A percentile compares a stretch with the other conserved stretches of the same genome.
Evolutionary conservation across 305 asterid species (phyloP).

Genomic region (Caryopteris hybrid): DNA sequence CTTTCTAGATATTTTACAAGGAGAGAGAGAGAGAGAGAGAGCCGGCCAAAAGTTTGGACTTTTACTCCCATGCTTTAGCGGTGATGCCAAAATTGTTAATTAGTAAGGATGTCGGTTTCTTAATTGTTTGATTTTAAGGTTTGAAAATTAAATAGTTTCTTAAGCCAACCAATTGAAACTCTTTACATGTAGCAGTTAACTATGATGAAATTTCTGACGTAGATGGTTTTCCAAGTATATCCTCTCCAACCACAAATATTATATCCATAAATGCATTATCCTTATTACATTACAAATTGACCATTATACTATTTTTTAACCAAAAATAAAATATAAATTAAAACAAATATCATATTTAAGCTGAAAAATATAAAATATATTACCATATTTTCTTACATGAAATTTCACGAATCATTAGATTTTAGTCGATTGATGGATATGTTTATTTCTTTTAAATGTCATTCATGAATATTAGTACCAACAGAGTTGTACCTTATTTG

Average conservation of each 20-base stretch:
- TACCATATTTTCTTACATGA: no score
- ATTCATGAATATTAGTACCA: no score
- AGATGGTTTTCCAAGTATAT: not conserved
- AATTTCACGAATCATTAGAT: no score
- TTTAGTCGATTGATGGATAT: no score
- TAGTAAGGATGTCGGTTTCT: not conserved
- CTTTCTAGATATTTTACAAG: not conserved
- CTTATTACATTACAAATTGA: not conserved
- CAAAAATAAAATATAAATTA: no score
- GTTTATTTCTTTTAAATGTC: no score
- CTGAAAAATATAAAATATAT: no score
- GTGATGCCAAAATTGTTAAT: slow-evolving; percentile 12
- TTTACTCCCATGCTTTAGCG: not conserved
- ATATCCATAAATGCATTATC: not conserved
- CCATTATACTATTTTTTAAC: not conserved
- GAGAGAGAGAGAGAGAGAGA: not conserved
- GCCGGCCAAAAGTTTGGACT: slow-evolving; percentile 16
- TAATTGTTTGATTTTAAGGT: not conserved
- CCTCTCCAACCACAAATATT: not conserved
- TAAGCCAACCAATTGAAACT: not conserved
- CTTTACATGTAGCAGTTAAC: not conserved
- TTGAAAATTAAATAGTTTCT: slow-evolving; percentile 7
- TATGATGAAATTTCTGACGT: not conserved
- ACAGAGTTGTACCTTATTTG: no score
- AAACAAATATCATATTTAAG: no score